Base-by-base conservation (phyloP, 768 basidiomycete species). In the Cystofilobasidium bisporidii region DNA sequence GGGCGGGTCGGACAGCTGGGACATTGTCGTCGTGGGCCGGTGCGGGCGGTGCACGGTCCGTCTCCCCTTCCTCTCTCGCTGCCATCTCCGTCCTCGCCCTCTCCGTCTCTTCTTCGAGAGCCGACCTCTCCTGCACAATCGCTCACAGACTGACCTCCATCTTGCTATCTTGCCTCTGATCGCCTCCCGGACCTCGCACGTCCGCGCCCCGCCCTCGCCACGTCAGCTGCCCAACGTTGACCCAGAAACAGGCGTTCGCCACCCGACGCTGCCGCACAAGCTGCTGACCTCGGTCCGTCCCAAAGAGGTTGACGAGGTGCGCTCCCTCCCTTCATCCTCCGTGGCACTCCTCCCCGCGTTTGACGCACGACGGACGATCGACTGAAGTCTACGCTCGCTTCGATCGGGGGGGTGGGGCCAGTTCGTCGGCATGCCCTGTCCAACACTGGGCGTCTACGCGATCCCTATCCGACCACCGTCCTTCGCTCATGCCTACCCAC, bases 151-250 rank as follows among this genome's bases (percentile, higher is more conserved):
- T 41, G 40, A 41, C 40, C 40, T 9, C 10, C 40, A 17, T 41
- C 30, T 36, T n/a, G n/a, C n/a, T n/a, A n/a, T n/a, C n/a, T n/a
- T 28, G 28, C 30, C 30, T 59, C 28, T 18, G 28, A 12, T 32
- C n/a, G 10, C 57, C 30, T 33, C 40, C 40, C 40, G 17, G 40
- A 9, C 57, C 20, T 61, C 26, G 38, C 43, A 8, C 38, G n/a
- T 26, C 59, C 3, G 40, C 26, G 3, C 20, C 18, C 24, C 26
- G 15, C 32, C 50, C 10, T 55, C 30, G 6, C 24, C 10, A 30
- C 8, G 15, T 5, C 15, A 67, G 66, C 66, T 67, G 11, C 66
- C 66, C 3, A 67, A 67, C 33, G 66, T 67, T 22, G 66, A 67
- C 33, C 66, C 66, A 2, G n/a, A 38, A 20, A 56, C 66, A 6